These are phyloP conservation scores for Astrocystis sublimbata DNA, from an alignment of 495 filamentous ascomycete genomes.

Conservation along the genomic window DNA sequence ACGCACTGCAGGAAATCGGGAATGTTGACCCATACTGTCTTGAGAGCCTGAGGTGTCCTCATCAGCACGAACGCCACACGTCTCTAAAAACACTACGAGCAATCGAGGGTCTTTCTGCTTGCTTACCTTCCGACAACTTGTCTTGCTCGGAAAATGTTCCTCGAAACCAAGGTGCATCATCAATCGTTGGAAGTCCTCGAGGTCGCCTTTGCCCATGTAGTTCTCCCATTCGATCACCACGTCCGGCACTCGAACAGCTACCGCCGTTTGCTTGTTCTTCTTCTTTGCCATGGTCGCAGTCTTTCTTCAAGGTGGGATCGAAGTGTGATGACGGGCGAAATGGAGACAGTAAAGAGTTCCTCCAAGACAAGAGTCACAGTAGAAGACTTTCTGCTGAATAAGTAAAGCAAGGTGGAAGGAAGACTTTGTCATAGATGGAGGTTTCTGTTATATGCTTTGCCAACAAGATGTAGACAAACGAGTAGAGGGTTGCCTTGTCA, in stretches of 20 bases:
- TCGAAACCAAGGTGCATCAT: constrained; percentile 37
- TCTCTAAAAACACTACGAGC: too few species aligned
- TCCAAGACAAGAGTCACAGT: background rate
- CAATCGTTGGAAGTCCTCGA: constrained; percentile 40
- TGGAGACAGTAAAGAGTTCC: background rate
- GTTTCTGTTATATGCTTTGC: too few species aligned
- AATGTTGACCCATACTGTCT: constrained; percentile 40
- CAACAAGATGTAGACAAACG: background rate
- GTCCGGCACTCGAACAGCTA: background rate
- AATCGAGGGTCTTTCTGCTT: background rate
- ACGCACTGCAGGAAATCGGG: constrained; percentile 38
- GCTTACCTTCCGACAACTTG: constrained; percentile 38
- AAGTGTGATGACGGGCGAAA: background rate
- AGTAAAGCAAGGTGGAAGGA: too few species aligned
- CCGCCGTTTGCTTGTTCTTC: constrained; percentile 3
- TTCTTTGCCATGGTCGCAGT: constrained; percentile 1
- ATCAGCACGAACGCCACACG: background rate
- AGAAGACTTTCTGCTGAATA: background rate
- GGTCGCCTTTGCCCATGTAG: constrained; percentile 35
- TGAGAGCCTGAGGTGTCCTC: background rate
- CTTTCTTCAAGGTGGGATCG: background rate
- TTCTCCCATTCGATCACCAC: constrained; percentile 22
- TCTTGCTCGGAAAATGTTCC: constrained; percentile 32
- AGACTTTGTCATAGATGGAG: too few species aligned
- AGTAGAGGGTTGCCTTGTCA: background rate